These are phyloP conservation scores for Umbelopsis sp. DNA, from an alignment of 371 early-diverging fungal species.

Conservation along the genomic window DNA sequence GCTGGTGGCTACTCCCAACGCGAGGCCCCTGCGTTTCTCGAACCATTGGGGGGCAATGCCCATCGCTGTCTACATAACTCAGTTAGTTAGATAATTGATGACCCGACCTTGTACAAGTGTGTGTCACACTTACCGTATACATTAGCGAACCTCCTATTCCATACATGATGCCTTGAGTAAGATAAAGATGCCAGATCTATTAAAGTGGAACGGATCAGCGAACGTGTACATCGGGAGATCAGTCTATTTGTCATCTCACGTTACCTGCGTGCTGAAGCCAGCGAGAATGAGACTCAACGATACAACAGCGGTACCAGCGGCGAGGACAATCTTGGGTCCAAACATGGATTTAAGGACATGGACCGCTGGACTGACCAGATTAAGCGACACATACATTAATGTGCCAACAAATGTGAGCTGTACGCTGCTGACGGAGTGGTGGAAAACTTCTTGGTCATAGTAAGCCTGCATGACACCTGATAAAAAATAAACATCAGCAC, in stretches of 20 bases:
- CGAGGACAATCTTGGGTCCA: constrained; percentile 42
- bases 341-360: constrained; percentile 34
- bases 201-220: not conserved
- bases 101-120: not conserved
- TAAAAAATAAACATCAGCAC: not conserved
- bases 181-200: constrained; percentile 41
- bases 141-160: constrained; percentile 34
- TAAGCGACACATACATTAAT: constrained; percentile 35
- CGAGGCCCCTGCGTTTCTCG: constrained; percentile 59
- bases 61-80: constrained; percentile 24
- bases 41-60: constrained; percentile 70
- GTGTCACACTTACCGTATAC: constrained; percentile 29
- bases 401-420: constrained; percentile 37
- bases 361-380: constrained; percentile 36
- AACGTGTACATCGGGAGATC: not conserved
- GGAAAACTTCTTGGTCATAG: constrained; percentile 32
- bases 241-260: not conserved
- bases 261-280: constrained; percentile 43
- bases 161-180: constrained; percentile 39
- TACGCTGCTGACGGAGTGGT: constrained; percentile 28
- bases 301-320: constrained; percentile 50
- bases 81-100: not conserved
- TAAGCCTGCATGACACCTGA: constrained; percentile 27
- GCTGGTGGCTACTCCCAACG: constrained; percentile 68
- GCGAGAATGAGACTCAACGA: constrained; percentile 52